Conservation (phyloP, 805 yeast species). For the Ogataea wickerhamii region DNA sequence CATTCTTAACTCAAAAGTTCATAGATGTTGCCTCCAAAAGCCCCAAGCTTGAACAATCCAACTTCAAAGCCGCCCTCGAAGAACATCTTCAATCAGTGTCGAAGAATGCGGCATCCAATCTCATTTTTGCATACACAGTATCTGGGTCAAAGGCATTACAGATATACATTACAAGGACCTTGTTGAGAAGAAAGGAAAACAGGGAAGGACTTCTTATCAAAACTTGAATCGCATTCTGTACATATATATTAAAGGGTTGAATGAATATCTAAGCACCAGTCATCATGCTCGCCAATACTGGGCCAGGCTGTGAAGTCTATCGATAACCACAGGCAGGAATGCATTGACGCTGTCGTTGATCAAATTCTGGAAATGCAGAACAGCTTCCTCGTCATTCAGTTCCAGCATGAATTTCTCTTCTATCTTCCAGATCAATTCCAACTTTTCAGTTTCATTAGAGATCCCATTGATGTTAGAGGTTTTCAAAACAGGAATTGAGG, state of each 20-base stretch:
- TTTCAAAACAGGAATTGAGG: conserved; percentile 86
- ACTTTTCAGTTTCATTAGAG: conserved; percentile 61
- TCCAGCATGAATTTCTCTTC: conserved; percentile 92
- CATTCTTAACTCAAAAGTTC: conserved; percentile 16
- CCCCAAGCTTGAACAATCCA: conserved; percentile 20
- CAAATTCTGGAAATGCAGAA: conserved; percentile 86
- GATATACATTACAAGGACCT: conserved; percentile 22
- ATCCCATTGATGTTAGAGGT: conserved; percentile 25
- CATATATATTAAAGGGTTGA: no score
- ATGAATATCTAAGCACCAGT: no score
- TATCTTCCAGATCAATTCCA: conserved; percentile 83
- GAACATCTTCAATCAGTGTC: conserved; percentile 16
- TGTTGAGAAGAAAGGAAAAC: conserved; percentile 23
- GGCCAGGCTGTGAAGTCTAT: conserved; percentile 89
- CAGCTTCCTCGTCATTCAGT: conserved; percentile 94
- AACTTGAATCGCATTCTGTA: background rate
- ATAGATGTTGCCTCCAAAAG: conserved; percentile 18
- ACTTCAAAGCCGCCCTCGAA: conserved; percentile 16
- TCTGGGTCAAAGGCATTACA: conserved; percentile 27
- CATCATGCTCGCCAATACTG: conserved; percentile 91
- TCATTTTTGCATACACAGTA: conserved; percentile 31
- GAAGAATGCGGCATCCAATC: conserved; percentile 26
- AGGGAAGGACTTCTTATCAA: conserved; percentile 13
- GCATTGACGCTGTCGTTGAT: conserved; percentile 95
- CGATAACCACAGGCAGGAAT: conserved; percentile 89